A percentile compares a stretch with the other conserved stretches of the same genome.
Evolutionary conservation across 352 stramenopile genomes (phyloP).

Genomic region (Phytophthora aleatoria): DNA sequence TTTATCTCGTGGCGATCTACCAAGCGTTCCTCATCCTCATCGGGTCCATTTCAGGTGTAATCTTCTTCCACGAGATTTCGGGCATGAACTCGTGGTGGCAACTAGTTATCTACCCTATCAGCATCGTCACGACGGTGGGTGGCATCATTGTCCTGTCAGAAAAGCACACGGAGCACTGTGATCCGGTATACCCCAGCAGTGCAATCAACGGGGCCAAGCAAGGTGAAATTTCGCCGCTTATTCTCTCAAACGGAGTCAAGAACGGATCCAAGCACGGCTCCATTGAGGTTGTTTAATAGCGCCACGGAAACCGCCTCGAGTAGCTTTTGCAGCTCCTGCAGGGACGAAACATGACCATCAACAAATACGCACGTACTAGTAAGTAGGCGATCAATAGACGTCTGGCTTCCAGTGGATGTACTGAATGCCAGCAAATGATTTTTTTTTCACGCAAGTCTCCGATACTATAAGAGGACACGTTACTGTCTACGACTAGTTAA

Average conservation of each 20-base stretch:
- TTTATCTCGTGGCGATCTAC: constrained; percentile 88
- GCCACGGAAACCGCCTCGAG: constrained; percentile 1
- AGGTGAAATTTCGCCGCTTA: constrained; percentile 54
- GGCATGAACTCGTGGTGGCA: constrained; percentile 88
- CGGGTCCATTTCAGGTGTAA: constrained; percentile 82
- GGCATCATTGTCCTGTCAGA: constrained; percentile 85
- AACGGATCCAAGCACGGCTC: constrained; percentile 46
- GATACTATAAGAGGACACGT: constrained; percentile 14
- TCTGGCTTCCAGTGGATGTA: constrained; percentile 11
- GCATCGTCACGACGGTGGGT: constrained; percentile 78
- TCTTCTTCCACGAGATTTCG: constrained; percentile 88
- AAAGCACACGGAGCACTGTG: constrained; percentile 68
- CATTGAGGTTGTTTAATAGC: constrained; percentile 38
- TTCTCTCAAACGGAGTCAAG: constrained; percentile 37
- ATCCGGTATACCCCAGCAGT: constrained; percentile 33
- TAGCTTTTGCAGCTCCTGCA: constrained; percentile 10
- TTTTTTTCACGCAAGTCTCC: constrained; percentile 15
- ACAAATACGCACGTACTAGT: constrained; percentile 18
- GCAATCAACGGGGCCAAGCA: constrained; percentile 42
- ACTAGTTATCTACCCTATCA: constrained; percentile 71
- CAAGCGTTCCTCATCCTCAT: constrained; percentile 86
- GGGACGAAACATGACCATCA: constrained; percentile 17
- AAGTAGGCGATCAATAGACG: constrained; percentile 15
- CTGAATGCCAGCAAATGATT: constrained; percentile 24
- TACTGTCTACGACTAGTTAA: constrained; percentile 21